phyloP scores from a whole-genome alignment of 371 early-diverging fungal species.

The Mortierella sp. region DNA sequence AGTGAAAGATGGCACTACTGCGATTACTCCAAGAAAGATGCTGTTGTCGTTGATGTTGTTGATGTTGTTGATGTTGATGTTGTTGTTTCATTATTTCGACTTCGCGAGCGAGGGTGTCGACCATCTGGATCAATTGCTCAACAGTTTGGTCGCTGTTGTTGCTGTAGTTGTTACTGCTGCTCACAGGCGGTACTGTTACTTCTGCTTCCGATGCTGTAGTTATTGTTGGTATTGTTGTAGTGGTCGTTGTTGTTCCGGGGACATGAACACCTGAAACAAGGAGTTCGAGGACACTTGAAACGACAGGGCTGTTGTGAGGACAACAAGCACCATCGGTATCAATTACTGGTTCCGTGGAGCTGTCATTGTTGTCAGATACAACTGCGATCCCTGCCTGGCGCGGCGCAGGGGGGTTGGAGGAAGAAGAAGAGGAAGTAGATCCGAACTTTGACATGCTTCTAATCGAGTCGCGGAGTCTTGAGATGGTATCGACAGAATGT shows the following conservation, averaged over 20 bases:
- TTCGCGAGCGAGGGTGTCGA: slow-evolving; percentile 30
- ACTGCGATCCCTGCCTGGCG: too few species aligned
- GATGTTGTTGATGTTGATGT: neutral
- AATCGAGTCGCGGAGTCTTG: slow-evolving; percentile 18
- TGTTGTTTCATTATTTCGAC: slow-evolving; percentile 8
- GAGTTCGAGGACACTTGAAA: neutral
- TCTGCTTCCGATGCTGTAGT: neutral
- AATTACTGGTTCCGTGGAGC: too few species aligned
- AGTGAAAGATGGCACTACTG: neutral
- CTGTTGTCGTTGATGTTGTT: neutral
- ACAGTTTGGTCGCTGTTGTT: neutral
- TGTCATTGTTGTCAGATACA: neutral
- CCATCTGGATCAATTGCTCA: slow-evolving; percentile 17
- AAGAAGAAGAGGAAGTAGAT: neutral
- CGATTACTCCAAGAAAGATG: neutral
- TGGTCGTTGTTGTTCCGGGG: neutral
- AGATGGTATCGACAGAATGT: slow-evolving; percentile 13
- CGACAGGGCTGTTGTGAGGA: slow-evolving; percentile 14
- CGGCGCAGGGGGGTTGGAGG: neutral
- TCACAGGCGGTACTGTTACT: neutral
- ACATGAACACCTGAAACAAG: neutral
- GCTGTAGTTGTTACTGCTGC: neutral
- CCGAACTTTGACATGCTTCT: neutral
- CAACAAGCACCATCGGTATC: neutral
- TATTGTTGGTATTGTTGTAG: neutral